phyloP scores from a whole-genome alignment of 1,284 basidiomycete genomes.

The Leccinum pallidistipes region DNA sequence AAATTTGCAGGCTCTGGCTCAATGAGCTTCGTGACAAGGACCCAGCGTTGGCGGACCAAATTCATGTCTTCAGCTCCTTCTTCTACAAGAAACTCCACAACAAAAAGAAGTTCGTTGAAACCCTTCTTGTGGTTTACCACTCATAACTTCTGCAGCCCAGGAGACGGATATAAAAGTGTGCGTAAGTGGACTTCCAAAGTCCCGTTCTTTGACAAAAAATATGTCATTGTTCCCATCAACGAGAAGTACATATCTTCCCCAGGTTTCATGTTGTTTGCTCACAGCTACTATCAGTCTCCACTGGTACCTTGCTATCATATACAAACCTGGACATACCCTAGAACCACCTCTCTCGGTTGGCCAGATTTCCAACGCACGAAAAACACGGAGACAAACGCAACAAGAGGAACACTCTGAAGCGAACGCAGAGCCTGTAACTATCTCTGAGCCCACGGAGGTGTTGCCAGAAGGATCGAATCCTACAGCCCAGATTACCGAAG shows the following conservation, averaged over 20 bases:
- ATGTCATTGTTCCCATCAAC: constrained; percentile 94
- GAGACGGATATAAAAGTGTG: constrained; percentile 81
- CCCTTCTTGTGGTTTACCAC: neutral
- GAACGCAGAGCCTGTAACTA: constrained; percentile 6
- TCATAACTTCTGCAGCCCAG: constrained; percentile 40
- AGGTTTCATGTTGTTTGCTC: constrained; percentile 7
- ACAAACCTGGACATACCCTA: constrained; percentile 72
- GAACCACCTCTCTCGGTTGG: constrained; percentile 40
- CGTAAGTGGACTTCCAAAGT: constrained; percentile 92
- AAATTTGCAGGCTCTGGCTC: constrained; percentile 62
- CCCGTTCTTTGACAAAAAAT: constrained; percentile 89
- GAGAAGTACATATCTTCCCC: constrained; percentile 66
- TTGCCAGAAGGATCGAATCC: constrained; percentile 3
- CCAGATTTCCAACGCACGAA: constrained; percentile 23
- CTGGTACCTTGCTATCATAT: constrained; percentile 97
- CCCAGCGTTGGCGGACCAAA: constrained; percentile 66
- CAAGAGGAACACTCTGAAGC: constrained; percentile 5
- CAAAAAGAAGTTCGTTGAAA: constrained; percentile 56
- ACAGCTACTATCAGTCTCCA: constrained; percentile 62
- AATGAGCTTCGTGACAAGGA: constrained; percentile 52
- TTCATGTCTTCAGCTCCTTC: constrained; percentile 95
- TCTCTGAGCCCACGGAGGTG: constrained; percentile 3
- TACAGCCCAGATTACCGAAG: neutral
- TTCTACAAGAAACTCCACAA: constrained; percentile 95
- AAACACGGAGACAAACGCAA: constrained; percentile 37